A percentile compares a stretch with the other conserved stretches of the same genome.
Conservation (phyloP, 805 yeast genomes). For the Sugiyamaella americana region DNA sequence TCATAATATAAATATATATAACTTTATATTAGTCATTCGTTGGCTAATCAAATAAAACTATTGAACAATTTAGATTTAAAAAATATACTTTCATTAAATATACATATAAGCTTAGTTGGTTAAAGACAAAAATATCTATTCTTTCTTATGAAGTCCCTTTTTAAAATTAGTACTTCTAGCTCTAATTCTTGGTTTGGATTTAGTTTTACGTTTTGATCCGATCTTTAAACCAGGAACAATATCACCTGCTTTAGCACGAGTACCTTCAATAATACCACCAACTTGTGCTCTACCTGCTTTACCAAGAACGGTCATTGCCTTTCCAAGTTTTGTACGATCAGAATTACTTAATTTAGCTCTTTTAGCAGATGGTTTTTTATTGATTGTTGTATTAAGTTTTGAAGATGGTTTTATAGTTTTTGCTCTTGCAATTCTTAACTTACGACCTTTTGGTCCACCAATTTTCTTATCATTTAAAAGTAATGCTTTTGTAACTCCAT, state of each 20-base stretch:
- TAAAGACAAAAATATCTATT: no score
- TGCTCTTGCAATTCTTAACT: slow-evolving; percentile 71
- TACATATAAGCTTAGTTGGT: no score
- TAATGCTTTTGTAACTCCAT: slow-evolving; percentile 75
- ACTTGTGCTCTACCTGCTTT: slow-evolving; percentile 71
- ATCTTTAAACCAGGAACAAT: slow-evolving; percentile 55
- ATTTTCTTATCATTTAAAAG: slow-evolving; percentile 65
- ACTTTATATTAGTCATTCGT: no score
- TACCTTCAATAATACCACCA: slow-evolving; percentile 58
- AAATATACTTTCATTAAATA: no score
- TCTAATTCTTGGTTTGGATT: slow-evolving; percentile 31
- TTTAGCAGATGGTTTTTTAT: slow-evolving; percentile 22
- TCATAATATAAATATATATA: no score
- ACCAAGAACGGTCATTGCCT: slow-evolving; percentile 70
- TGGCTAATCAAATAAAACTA: no score
- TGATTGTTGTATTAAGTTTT: slow-evolving; percentile 4
- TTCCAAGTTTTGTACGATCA: slow-evolving; percentile 71
- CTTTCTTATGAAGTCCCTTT: slow-evolving; percentile 28
- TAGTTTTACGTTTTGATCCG: slow-evolving; percentile 29
- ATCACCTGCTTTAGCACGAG: slow-evolving; percentile 67
- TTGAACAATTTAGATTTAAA: no score
- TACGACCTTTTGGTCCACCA: slow-evolving; percentile 39
- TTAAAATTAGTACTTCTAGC: slow-evolving; percentile 49
- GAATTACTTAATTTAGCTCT: slow-evolving; percentile 45
- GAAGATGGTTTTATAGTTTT: slow-evolving; percentile 34